Percentiles rank a stretch among this genome's conserved stretches.
These are phyloP conservation scores for Yarrowia hollandica DNA, from an alignment of 805 yeast species.

Conservation along the genomic window DNA sequence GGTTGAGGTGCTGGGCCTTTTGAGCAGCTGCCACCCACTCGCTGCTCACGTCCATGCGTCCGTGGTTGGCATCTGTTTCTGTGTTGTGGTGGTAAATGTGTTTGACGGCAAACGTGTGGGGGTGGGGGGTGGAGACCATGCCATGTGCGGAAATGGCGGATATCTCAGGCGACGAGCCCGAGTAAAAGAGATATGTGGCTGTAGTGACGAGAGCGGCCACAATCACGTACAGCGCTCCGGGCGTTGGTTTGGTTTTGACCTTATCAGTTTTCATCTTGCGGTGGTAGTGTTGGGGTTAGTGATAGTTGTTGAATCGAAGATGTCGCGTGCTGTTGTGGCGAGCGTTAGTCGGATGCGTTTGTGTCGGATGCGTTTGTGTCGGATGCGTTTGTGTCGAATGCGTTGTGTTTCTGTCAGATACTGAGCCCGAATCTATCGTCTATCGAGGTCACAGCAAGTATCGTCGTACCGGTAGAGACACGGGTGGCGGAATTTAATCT, in stretches of 20 bases:
- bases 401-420: too few species aligned
- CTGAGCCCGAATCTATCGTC: too few species aligned
- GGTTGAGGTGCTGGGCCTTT: constrained; percentile 34
- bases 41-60: constrained; percentile 48
- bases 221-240: constrained; percentile 1
- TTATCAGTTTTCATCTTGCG: neutral
- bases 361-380: too few species aligned
- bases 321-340: neutral
- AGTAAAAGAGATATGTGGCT: neutral
- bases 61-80: constrained; percentile 48
- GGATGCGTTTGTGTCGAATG: neutral
- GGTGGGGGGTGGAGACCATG: too few species aligned
- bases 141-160: too few species aligned
- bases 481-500: constrained; percentile 17
- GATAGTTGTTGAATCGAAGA: neutral
- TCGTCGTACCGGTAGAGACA: too few species aligned
- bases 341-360: neutral
- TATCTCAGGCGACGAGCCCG: too few species aligned
- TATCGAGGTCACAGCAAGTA: neutral
- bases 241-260: neutral
- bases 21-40: constrained; percentile 20
- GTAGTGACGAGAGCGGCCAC: constrained; percentile 12
- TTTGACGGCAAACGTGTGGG: constrained; percentile 42
- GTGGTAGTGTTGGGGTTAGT: neutral
- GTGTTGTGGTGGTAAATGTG: constrained; percentile 66